Evolutionary conservation across 192 early-diverging fungal genomes (phyloP).

Genomic region (Diversispora eburnea): DNA sequence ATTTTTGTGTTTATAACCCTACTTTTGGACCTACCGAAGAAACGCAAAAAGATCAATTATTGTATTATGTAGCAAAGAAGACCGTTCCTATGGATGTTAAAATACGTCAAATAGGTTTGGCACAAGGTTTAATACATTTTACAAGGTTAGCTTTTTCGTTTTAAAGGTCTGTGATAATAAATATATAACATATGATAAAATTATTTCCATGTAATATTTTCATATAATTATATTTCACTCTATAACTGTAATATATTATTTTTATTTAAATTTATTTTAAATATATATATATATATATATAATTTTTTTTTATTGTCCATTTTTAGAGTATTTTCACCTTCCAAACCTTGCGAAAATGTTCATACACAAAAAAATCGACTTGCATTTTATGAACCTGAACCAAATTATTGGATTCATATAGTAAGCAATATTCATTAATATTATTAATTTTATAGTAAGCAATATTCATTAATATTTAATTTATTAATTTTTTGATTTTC

Average conservation of each 20-base stretch:
- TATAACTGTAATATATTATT: background rate
- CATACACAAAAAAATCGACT: conserved; percentile 60
- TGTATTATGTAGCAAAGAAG: conserved; percentile 67
- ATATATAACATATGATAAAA: too few species aligned
- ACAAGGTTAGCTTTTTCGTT: conserved; percentile 42
- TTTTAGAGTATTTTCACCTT: conserved; percentile 50
- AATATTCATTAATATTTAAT: background rate
- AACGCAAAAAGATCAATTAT: conserved; percentile 69
- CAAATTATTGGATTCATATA: conserved; percentile 59
- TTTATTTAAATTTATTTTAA: background rate
- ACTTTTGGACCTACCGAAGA: conserved; percentile 62
- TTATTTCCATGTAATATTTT: too few species aligned
- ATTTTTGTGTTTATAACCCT: conserved; percentile 76
- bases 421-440: conserved; percentile 33
- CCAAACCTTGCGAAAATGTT: conserved; percentile 50
- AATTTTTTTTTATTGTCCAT: background rate
- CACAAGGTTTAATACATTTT: conserved; percentile 69
- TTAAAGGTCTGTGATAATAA: background rate
- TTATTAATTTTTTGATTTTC: background rate
- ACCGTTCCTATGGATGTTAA: conserved; percentile 71
- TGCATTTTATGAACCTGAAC: conserved; percentile 54
- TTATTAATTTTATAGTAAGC: conserved; percentile 40
- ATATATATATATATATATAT: too few species aligned
- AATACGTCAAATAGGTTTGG: conserved; percentile 70
- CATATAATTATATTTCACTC: background rate